A percentile compares a stretch with the other conserved stretches of the same genome.
phyloP scores from a whole-genome alignment of 1,284 basidiomycete genomes.

The Amylostereum areolatum region DNA sequence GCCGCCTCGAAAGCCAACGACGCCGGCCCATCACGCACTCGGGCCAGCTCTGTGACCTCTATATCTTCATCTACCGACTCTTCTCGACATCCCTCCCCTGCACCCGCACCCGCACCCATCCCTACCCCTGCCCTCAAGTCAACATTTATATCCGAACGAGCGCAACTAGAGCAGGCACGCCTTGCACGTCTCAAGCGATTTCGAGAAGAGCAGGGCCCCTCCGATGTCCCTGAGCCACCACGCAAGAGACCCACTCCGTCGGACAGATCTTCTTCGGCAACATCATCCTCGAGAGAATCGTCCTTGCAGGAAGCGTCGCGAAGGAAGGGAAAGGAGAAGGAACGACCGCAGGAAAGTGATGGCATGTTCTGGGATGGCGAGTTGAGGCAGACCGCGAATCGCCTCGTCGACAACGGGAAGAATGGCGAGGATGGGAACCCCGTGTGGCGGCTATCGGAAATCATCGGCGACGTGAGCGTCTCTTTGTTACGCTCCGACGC shows the following conservation, averaged over 20 bases:
- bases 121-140: background rate
- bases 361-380: constrained; percentile 64
- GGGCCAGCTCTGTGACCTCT: constrained; percentile 2
- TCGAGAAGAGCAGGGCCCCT: constrained; percentile 24
- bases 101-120: background rate
- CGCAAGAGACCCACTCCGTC: constrained; percentile 26
- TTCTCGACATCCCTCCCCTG: constrained; percentile 1
- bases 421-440: constrained; percentile 53
- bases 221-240: constrained; percentile 1
- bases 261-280: constrained; percentile 23
- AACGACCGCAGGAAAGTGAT: constrained; percentile 20
- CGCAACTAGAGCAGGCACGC: constrained; percentile 61
- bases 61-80: constrained; percentile 4
- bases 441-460: constrained; percentile 59
- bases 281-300: constrained; percentile 18
- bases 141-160: constrained; percentile 53
- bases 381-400: constrained; percentile 66
- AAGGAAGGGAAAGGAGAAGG: constrained; percentile 4
- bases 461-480: constrained; percentile 52
- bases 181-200: constrained; percentile 57
- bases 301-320: constrained; percentile 12
- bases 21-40: constrained; percentile 1
- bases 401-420: constrained; percentile 46
- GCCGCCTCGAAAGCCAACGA: constrained; percentile 26
- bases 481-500: background rate